phyloP scores from a whole-genome alignment of 129 eudicot genomes.

The Ambrosia artemisiifolia region DNA sequence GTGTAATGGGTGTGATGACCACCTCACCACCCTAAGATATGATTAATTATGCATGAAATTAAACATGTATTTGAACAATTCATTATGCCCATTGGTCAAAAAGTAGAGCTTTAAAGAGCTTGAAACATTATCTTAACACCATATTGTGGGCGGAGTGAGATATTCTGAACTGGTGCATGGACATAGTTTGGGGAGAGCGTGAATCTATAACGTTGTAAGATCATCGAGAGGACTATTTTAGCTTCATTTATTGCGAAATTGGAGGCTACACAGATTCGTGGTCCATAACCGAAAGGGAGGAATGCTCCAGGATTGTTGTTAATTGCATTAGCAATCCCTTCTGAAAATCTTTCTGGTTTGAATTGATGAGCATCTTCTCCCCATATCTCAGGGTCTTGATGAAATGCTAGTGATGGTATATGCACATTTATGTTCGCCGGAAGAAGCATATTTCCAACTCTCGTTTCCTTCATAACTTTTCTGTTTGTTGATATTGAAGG shows the following conservation, averaged over 20 bases:
- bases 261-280: slow-evolving; percentile 50
- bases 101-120: neutral
- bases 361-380: slow-evolving; percentile 59
- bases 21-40: too few species aligned
- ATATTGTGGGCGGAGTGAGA: slow-evolving; percentile 41
- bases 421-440: slow-evolving; percentile 39
- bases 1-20: too few species aligned
- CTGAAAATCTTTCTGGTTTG: slow-evolving; percentile 62
- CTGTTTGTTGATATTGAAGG: slow-evolving; percentile 38
- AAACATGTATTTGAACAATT: too few species aligned
- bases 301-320: slow-evolving; percentile 45
- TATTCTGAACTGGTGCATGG: slow-evolving; percentile 39
- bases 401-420: slow-evolving; percentile 51
- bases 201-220: slow-evolving; percentile 46
- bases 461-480: slow-evolving; percentile 31
- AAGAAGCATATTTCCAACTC: slow-evolving; percentile 35
- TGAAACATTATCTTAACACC: slow-evolving; percentile 51
- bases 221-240: slow-evolving; percentile 52
- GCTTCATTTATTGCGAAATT: slow-evolving; percentile 49
- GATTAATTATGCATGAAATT: too few species aligned
- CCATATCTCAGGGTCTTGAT: slow-evolving; percentile 56
- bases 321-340: slow-evolving; percentile 55
- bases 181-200: slow-evolving; percentile 46
- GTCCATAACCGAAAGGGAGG: slow-evolving; percentile 56
- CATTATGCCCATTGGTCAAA: neutral